These are phyloP conservation scores for Thielaviopsis musarum DNA, from an alignment of 2,329 filamentous ascomycete genomes.

Conservation along the genomic window DNA sequence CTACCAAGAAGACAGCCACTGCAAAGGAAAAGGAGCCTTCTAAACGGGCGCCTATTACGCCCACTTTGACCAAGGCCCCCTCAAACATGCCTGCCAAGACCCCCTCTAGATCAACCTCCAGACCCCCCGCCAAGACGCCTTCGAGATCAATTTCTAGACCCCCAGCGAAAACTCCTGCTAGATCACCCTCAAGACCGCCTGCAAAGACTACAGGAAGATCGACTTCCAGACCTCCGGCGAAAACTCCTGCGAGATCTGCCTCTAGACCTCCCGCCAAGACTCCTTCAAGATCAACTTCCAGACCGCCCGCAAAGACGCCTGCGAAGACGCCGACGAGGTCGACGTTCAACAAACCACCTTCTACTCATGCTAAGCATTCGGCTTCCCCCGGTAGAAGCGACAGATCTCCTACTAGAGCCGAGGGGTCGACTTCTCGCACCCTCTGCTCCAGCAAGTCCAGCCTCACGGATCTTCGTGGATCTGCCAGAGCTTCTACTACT, in stretches of 20 bases:
- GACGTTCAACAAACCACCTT: constrained; percentile 26
- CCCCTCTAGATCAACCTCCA: neutral
- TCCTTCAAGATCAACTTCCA: neutral
- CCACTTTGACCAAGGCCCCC: neutral
- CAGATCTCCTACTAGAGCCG: constrained; percentile 44
- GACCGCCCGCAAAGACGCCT: neutral
- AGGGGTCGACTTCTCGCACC: constrained; percentile 1
- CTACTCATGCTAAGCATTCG: constrained; percentile 24
- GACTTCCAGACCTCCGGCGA: neutral
- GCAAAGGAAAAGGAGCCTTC: neutral
- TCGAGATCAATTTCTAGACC: neutral
- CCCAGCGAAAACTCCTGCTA: neutral
- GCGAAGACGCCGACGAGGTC: constrained; percentile 14
- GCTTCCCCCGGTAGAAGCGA: constrained; percentile 22
- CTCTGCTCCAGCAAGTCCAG: constrained; percentile 2
- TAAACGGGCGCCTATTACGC: neutral
- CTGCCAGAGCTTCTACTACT: constrained; percentile 20
- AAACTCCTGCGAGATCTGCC: neutral
- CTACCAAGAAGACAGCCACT: neutral
- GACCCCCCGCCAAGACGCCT: neutral
- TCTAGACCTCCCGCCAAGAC: neutral
- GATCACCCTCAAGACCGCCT: neutral
- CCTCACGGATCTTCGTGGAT: constrained; percentile 16
- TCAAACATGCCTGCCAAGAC: neutral
- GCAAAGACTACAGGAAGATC: neutral